Base-by-base conservation (phyloP, 1,284 basidiomycete species). In the Moesziomyces globuligerus region DNA sequence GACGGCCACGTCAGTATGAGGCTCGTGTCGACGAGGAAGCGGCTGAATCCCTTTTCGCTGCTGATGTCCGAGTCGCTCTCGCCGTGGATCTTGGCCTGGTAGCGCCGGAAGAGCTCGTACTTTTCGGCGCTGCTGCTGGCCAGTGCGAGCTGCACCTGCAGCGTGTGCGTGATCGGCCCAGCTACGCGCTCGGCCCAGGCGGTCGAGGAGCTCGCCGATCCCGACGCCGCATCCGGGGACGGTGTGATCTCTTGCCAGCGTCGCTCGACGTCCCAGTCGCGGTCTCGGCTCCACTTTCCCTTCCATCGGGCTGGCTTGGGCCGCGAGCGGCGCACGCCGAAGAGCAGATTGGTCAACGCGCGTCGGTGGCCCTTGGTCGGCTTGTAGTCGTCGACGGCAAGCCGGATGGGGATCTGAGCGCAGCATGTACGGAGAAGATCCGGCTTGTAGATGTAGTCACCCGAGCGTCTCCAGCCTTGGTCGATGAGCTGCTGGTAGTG, bases 391-490 rank as follows among this genome's bases (percentile, higher is more conserved):
- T 41, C 29, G 13, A 43, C 67, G 13, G 54, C 50, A 18, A 75
- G 66, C 20, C 79, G 71, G 11, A 81, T 80, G 0, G 76, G 58
- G 17, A 73, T 56, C 28, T 80, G 80, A 2, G 76, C 54, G 38
- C 80, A 81, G 54, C 80, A 81, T 7, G 75, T 79, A 10, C 77
- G 50, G 13, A 43, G 17, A 17, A 74, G 54, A 48, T 81, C 80
- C 1, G 78, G 75, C 48, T 80, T 78, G 71, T 81, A 81, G 32
- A 80, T 10, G 53, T 76, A 80, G 39, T 57, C 24, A 5, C 80
- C 80, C 1, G 74, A 75, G 1, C 80, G 59, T 43, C 80, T 60
- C 79, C 79, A 81, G 2, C 77, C 79, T 36, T 56, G 57, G 49
- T 81, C 79, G 38, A 78, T 38, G 25, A 81, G 71, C 7, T 13